phyloP scores from a whole-genome alignment of 2,329 filamentous ascomycete species.

The Pyricularia sp. region DNA sequence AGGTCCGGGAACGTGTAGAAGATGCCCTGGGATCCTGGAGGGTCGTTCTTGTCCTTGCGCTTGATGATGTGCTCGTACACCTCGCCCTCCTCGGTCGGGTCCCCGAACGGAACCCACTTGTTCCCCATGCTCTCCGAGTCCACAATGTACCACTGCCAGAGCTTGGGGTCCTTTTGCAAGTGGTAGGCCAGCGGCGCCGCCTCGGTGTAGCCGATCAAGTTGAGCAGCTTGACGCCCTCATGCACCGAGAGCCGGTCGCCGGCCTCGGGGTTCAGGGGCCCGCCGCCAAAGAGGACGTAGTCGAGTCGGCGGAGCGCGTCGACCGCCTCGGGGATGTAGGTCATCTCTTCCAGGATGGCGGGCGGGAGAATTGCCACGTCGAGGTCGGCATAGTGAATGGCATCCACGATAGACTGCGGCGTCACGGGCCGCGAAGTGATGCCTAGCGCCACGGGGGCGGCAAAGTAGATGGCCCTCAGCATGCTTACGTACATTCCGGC shows the following conservation, averaged over 20 bases:
- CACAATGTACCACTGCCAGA: slow-evolving; percentile 31
- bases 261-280: slow-evolving; percentile 22
- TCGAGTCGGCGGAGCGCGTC: slow-evolving; percentile 19
- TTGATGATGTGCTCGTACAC: slow-evolving; percentile 25
- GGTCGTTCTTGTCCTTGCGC: slow-evolving; percentile 22
- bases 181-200: slow-evolving; percentile 13
- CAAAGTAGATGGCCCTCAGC: slow-evolving; percentile 17
- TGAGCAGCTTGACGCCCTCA: slow-evolving; percentile 20
- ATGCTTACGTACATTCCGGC: slow-evolving; percentile 17
- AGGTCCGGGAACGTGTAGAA: slow-evolving; percentile 28
- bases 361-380: slow-evolving; percentile 22
- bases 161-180: slow-evolving; percentile 16
- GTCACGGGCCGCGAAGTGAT: slow-evolving; percentile 21
- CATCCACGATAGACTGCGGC: slow-evolving; percentile 19
- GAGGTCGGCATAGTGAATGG: slow-evolving; percentile 14
- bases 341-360: slow-evolving; percentile 29
- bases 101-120: slow-evolving; percentile 21
- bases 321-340: slow-evolving; percentile 17
- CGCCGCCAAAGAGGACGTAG: slow-evolving; percentile 23
- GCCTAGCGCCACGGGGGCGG: slow-evolving; percentile 15
- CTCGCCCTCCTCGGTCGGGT: slow-evolving; percentile 12
- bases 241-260: slow-evolving; percentile 23
- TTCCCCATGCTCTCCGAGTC: slow-evolving; percentile 26
- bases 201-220: slow-evolving; percentile 29
- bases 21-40: slow-evolving; percentile 20